Percentiles rank a stretch among this genome's conserved stretches.
These are phyloP conservation scores for Microbotryomycetes sp. DNA, from an alignment of 1,284 basidiomycete species.

Conservation along the genomic window DNA sequence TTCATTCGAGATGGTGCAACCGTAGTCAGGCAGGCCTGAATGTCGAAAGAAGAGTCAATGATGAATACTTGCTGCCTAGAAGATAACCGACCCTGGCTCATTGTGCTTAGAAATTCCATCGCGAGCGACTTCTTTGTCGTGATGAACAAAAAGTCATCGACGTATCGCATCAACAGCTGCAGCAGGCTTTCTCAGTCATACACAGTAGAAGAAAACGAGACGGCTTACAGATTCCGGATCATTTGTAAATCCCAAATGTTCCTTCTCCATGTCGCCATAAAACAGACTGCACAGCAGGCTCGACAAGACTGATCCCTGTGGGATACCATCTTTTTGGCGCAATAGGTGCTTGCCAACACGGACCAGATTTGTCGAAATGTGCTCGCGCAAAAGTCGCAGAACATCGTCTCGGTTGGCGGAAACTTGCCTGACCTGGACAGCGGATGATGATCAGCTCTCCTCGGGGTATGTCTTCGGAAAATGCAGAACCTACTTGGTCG, in stretches of 20 bases:
- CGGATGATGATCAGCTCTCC: too few species aligned
- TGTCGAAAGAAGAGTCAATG: not conserved
- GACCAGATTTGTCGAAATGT: constrained; percentile 85
- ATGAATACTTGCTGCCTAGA: not conserved
- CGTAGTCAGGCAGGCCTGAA: constrained; percentile 80
- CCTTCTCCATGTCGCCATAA: constrained; percentile 80
- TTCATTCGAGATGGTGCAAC: constrained; percentile 76
- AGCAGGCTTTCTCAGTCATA: not conserved
- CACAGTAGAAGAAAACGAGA: not conserved
- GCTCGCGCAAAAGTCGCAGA: constrained; percentile 69
- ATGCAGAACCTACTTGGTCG: constrained; percentile 61
- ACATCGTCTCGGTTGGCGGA: constrained; percentile 53
- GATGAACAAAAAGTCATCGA: constrained; percentile 90
- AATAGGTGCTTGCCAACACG: constrained; percentile 64
- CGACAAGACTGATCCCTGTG: constrained; percentile 89
- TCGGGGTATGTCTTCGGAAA: too few species aligned
- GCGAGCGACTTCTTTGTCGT: constrained; percentile 64
- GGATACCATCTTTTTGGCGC: constrained; percentile 82
- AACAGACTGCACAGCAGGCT: constrained; percentile 85
- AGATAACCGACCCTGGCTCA: constrained; percentile 57
- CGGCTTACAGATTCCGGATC: constrained; percentile 56
- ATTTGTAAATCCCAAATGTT: constrained; percentile 53
- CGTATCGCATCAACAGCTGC: constrained; percentile 73
- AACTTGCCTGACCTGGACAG: constrained; percentile 60
- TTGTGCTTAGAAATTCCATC: constrained; percentile 61